Percentiles rank a stretch among this genome's conserved stretches.
phyloP scores from a whole-genome alignment of 2,329 filamentous ascomycete species.

The Lasiodiplodia sp. region DNA sequence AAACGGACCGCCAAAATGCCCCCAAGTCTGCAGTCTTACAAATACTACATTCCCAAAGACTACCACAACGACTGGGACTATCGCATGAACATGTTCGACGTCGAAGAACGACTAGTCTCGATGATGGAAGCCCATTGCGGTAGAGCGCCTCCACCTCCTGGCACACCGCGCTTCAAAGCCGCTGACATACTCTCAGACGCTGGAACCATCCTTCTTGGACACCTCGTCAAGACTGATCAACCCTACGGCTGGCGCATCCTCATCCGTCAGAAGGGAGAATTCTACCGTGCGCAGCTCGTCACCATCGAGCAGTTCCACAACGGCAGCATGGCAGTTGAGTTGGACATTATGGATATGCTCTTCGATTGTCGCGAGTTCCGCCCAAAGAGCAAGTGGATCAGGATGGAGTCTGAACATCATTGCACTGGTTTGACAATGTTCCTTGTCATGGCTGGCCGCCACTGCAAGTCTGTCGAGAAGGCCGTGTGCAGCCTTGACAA shows the following conservation, averaged over 20 bases:
- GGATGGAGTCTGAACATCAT: too few relatives aligned
- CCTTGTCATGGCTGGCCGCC: too few relatives aligned
- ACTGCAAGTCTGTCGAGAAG: too few relatives aligned
- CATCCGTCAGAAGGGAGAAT: background rate
- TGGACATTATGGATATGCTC: background rate
- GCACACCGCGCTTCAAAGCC: background rate
- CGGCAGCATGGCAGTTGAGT: background rate
- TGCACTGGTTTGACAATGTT: too few relatives aligned
- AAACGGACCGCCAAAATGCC: too few relatives aligned
- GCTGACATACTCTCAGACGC: background rate
- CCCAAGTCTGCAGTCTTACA: too few relatives aligned
- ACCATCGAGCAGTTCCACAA: background rate
- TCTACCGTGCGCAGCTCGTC: background rate
- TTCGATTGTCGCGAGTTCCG: too few relatives aligned
- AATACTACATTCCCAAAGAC: too few relatives aligned
- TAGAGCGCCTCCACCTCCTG: background rate
- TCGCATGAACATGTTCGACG: background rate
- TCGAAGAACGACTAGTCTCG: background rate
- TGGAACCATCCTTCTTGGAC: background rate
- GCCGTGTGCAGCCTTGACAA: too few relatives aligned
- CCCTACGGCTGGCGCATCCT: background rate
- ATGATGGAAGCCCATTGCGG: background rate
- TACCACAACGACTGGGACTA: too few relatives aligned
- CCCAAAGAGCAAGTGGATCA: background rate
- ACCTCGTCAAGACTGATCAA: background rate